phyloP scores from a whole-genome alignment of 2,329 filamentous ascomycete species.

The Fusarium nygamai region DNA sequence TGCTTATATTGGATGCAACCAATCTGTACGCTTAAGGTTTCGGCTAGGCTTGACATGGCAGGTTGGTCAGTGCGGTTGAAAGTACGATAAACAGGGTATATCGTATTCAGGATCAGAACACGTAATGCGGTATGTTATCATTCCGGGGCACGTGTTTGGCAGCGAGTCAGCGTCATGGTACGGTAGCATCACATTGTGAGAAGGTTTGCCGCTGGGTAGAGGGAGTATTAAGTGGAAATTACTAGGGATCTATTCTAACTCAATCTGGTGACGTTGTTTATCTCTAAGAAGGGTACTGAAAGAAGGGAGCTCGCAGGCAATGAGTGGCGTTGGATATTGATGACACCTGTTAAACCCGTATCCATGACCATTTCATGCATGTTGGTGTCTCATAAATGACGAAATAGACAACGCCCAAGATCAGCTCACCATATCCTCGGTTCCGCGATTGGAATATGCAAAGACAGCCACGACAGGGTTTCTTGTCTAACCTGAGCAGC shows the following conservation, averaged over 20 bases:
- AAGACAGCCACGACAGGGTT: background rate
- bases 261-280: background rate
- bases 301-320: fast-evolving
- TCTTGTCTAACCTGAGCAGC: background rate
- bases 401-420: background rate
- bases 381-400: background rate
- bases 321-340: background rate
- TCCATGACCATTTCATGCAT: background rate
- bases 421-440: background rate
- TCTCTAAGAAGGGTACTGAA: background rate
- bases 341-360: background rate
- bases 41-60: background rate
- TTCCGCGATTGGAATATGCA: background rate
- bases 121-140: background rate
- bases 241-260: background rate
- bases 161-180: background rate
- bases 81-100: background rate
- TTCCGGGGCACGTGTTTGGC: background rate
- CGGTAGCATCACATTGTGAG: background rate
- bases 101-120: background rate
- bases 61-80: background rate
- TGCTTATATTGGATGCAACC: background rate
- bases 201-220: background rate
- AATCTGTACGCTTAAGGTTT: background rate
- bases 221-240: background rate